These are phyloP conservation scores for Pseudocercospora eumusae DNA, from an alignment of 2,329 filamentous ascomycete genomes.

Conservation along the genomic window DNA sequence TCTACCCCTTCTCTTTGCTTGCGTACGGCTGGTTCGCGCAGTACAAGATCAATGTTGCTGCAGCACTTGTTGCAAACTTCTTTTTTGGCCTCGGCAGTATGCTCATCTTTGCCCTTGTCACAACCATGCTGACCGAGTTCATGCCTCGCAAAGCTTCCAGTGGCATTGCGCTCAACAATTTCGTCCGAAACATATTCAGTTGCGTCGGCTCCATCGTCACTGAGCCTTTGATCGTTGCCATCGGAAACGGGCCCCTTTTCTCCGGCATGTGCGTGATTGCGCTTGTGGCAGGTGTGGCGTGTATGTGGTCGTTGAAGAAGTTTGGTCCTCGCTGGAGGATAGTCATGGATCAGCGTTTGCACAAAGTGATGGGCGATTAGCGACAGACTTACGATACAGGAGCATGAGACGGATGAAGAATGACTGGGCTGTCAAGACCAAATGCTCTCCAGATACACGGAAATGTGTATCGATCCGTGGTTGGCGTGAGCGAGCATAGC, in stretches of 20 bases:
- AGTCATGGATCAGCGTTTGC: slow-evolving; percentile 36
- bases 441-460: not conserved
- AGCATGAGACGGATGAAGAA: not conserved
- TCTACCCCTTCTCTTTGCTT: slow-evolving; percentile 71
- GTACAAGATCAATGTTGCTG: slow-evolving; percentile 52
- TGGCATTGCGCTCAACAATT: slow-evolving; percentile 80
- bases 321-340: slow-evolving; percentile 39
- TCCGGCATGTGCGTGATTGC: slow-evolving; percentile 52
- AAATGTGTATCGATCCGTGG: not conserved
- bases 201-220: slow-evolving; percentile 71
- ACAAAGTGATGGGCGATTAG: slow-evolving; percentile 35
- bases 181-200: slow-evolving; percentile 74
- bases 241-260: slow-evolving; percentile 76
- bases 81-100: slow-evolving; percentile 74
- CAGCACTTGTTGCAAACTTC: slow-evolving; percentile 41
- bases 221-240: slow-evolving; percentile 67
- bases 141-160: slow-evolving; percentile 70
- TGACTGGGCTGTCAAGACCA: not conserved
- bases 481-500: not conserved
- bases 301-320: slow-evolving; percentile 40
- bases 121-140: slow-evolving; percentile 84
- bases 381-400: slow-evolving; percentile 9
- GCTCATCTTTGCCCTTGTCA: slow-evolving; percentile 71
- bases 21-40: slow-evolving; percentile 76
- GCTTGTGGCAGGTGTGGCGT: slow-evolving; percentile 32